Percentiles rank a stretch among this genome's conserved stretches.
Conservation (phyloP, 1,284 basidiomycete genomes). For the Taiwanofungus camphoratus region DNA sequence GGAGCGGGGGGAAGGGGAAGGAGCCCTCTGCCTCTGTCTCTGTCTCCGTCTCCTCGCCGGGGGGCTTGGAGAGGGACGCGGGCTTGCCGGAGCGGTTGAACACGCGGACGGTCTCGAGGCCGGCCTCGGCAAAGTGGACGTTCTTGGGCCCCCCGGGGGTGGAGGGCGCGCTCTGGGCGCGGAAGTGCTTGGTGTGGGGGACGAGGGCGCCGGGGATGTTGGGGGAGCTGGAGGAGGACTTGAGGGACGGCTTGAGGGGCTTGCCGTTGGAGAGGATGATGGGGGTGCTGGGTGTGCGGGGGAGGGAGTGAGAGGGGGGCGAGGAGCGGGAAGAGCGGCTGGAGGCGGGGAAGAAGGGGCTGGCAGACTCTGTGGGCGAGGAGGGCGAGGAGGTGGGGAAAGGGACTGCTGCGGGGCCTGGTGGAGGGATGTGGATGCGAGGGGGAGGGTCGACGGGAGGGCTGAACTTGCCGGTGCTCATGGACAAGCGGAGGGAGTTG, state of each 20-base stretch:
- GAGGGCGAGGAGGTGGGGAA: conserved; percentile 29
- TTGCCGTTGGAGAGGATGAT: conserved; percentile 80
- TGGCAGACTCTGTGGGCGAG: conserved; percentile 14
- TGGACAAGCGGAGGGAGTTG: conserved; percentile 22
- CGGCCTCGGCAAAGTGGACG: conserved; percentile 78
- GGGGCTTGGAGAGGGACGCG: conserved; percentile 52
- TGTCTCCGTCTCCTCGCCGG: conserved; percentile 75
- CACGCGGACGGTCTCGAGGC: conserved; percentile 78
- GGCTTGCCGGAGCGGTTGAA: conserved; percentile 84
- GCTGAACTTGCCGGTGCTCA: conserved; percentile 28
- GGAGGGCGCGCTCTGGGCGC: conserved; percentile 59
- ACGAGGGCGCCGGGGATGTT: conserved; percentile 45
- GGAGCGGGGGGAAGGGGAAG: conserved; percentile 19
- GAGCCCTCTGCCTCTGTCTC: conserved; percentile 57
- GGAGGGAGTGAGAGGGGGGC: conserved; percentile 18
- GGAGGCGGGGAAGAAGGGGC: conserved; percentile 18
- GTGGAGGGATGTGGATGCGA: conserved; percentile 24
- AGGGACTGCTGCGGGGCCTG: conserved; percentile 23
- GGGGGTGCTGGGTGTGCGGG: conserved; percentile 24
- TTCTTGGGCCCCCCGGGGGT: conserved; percentile 74
- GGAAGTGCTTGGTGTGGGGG: conserved; percentile 35
- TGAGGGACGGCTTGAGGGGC: conserved; percentile 86
- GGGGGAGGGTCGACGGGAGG: conserved; percentile 21
- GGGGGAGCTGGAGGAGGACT: conserved; percentile 57
- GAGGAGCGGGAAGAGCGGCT: conserved; percentile 11